Evolutionary conservation across 176 grass and related monocot genomes (phyloP), one percentile per base, ranked within the genome.

Genomic region (Tillandsia leiboldiana): DNA sequence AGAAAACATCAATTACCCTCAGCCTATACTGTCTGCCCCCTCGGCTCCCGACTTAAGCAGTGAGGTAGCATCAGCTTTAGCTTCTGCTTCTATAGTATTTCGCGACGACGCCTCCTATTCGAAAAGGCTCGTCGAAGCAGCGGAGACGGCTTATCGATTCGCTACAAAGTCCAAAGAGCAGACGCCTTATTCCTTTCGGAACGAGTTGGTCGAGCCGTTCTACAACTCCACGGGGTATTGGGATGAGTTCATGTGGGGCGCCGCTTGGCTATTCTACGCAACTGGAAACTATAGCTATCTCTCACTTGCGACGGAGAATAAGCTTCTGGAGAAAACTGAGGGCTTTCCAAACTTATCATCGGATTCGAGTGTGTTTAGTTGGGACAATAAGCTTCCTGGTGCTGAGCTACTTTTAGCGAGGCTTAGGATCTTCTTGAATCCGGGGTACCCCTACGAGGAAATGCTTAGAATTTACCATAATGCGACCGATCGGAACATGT

Each of bases 301-400:
- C 17, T 47, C 51, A 11, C 49, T 68, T 26, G 74, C 65, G 9
- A 69, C 74, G 12, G 74, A 76, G 10, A 5, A 51, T 9, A 49
- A 28, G 11, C 52, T 69, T 2, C 20, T 51, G 17, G 49, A 15
- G 1, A 68, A 68, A 24, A 51, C 64, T 22, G 26, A 26, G n/a
- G 51, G 10, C 7, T 5, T 3, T 33, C 10, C 47, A 53, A 9
- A 15, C 23, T 48, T 48, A 9, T 29, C 74, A 14, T 51, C 74
- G 4, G 74, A 67, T 58, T 68, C 15, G 12, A 59, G 64, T 14
- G 74, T 76, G 28, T 68, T 76, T 23, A 69, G 74, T 20, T 76
- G 74, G 74, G 74, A 76, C 65, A 76, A 76, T 65, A 76, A 76
- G n/a, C 74, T 76, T 67, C 74, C 65, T 14, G 74, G 65, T 15